Evolutionary conservation across 163 green algal genomes (phyloP).

Genomic region (Scenedesmus sp.): DNA sequence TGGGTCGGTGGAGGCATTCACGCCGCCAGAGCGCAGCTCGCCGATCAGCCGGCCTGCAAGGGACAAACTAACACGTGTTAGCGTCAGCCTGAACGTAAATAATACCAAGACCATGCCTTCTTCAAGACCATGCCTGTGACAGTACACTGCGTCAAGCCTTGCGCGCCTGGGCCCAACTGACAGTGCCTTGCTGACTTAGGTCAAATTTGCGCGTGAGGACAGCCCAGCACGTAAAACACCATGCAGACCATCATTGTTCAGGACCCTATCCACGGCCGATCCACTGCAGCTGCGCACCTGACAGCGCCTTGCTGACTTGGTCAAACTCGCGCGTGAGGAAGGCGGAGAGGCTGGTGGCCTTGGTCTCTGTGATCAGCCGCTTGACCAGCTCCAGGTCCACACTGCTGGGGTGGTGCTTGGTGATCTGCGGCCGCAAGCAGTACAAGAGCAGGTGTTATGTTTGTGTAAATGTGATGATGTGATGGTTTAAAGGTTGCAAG

Average conservation of each 20-base stretch:
- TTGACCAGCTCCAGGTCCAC: conserved; percentile 97
- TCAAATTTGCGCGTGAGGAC: conserved; percentile 90
- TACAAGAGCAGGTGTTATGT: too few species aligned
- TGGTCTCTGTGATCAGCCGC: conserved; percentile 74
- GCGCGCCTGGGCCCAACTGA: conserved; percentile 62
- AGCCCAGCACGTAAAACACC: too few species aligned
- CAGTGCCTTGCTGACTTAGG: conserved; percentile 80
- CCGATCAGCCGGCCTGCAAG: conserved; percentile 79
- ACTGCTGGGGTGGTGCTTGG: conserved; percentile 92
- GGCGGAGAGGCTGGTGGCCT: conserved; percentile 69
- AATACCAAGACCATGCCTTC: not conserved
- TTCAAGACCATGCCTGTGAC: not conserved
- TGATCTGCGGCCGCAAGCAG: conserved; percentile 43
- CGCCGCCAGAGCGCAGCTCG: conserved; percentile 78
- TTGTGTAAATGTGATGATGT: too few species aligned
- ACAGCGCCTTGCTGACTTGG: conserved; percentile 84
- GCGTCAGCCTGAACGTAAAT: not conserved
- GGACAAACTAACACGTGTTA: too few species aligned
- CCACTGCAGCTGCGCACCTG: conserved; percentile 62
- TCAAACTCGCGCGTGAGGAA: conserved; percentile 94
- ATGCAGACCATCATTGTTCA: too few species aligned
- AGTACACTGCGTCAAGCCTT: not conserved
- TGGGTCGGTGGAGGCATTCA: conserved; percentile 68
- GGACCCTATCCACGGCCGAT: not conserved
- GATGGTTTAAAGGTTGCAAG: too few species aligned